Conservation (phyloP, 352 stramenopile species). For the Globisporangium nunn region DNA sequence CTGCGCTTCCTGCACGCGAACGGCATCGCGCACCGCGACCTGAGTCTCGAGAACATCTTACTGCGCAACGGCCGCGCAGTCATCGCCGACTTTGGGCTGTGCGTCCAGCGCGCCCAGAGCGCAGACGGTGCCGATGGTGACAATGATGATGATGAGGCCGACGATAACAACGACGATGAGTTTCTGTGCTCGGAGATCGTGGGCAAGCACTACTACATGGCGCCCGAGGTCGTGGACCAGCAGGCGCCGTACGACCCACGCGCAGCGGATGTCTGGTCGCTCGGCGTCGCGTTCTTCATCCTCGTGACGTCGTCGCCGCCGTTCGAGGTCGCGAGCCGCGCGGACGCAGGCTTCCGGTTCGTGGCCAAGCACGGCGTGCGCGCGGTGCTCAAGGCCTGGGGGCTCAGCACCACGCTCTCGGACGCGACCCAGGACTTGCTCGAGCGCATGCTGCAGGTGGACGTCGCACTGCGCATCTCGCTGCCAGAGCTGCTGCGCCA, state of each 20-base stretch:
- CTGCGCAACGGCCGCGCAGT: slow-evolving; percentile 54
- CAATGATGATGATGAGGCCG: no score
- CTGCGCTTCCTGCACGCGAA: slow-evolving; percentile 57
- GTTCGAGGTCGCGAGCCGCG: slow-evolving; percentile 82
- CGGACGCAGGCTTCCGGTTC: slow-evolving; percentile 86
- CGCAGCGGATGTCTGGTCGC: slow-evolving; percentile 90
- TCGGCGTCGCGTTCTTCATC: slow-evolving; percentile 92
- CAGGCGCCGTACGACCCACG: slow-evolving; percentile 87
- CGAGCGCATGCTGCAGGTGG: slow-evolving; percentile 60
- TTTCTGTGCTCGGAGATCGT: slow-evolving; percentile 55
- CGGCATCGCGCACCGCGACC: slow-evolving; percentile 88
- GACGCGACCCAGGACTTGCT: slow-evolving; percentile 61
- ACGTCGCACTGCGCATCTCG: slow-evolving; percentile 47
- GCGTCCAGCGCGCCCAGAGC: slow-evolving; percentile 34
- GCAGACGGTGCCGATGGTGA: slow-evolving; percentile 15
- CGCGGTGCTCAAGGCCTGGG: slow-evolving; percentile 69
- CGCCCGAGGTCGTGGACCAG: slow-evolving; percentile 87
- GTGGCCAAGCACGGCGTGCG: slow-evolving; percentile 67
- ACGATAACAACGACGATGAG: slow-evolving; percentile 8
- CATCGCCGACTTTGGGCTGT: slow-evolving; percentile 70
- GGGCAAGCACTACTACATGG: slow-evolving; percentile 97
- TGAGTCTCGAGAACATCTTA: slow-evolving; percentile 97
- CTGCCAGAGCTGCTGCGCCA: slow-evolving; percentile 60
- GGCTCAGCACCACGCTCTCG: slow-evolving; percentile 31
- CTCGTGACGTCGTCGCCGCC: slow-evolving; percentile 90